Evolutionary conservation across 2,329 filamentous ascomycete genomes (phyloP).

Genomic region (Orbilia quercus): DNA sequence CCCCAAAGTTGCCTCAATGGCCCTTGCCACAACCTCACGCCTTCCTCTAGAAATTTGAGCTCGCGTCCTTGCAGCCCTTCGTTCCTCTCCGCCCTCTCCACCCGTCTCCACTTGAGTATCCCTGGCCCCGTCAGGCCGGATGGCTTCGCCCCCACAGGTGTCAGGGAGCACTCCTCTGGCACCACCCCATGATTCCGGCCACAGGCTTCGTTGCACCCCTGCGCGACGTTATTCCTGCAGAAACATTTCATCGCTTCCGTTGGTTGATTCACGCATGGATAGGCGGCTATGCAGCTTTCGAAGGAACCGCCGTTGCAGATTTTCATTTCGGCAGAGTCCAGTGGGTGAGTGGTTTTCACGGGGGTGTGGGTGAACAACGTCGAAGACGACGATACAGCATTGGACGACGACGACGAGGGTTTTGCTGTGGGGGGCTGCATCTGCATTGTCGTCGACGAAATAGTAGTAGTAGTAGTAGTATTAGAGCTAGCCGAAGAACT

Average conservation of each 20-base stretch:
- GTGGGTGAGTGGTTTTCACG: constrained; percentile 15
- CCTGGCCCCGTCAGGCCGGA: constrained; percentile 27
- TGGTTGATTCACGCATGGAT: constrained; percentile 23
- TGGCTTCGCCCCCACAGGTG: constrained; percentile 32
- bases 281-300: constrained; percentile 29
- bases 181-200: constrained; percentile 12
- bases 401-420: not conserved
- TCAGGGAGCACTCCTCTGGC: constrained; percentile 24
- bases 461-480: too few species aligned
- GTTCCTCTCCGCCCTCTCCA: not conserved
- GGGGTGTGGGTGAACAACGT: not conserved
- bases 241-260: constrained; percentile 28
- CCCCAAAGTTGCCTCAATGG: constrained; percentile 17
- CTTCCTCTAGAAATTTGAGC: not conserved
- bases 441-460: not conserved
- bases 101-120: constrained; percentile 2
- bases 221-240: constrained; percentile 51
- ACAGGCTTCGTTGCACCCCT: constrained; percentile 43
- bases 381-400: constrained; percentile 2
- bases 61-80: constrained; percentile 1
- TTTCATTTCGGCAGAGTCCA: constrained; percentile 41
- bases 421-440: not conserved
- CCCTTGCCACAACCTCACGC: not conserved
- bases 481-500: too few species aligned
- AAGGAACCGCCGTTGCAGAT: constrained; percentile 44